Evolutionary conservation across 208 protist species (phyloP).

Genomic region (Trichomonas gallinae): DNA sequence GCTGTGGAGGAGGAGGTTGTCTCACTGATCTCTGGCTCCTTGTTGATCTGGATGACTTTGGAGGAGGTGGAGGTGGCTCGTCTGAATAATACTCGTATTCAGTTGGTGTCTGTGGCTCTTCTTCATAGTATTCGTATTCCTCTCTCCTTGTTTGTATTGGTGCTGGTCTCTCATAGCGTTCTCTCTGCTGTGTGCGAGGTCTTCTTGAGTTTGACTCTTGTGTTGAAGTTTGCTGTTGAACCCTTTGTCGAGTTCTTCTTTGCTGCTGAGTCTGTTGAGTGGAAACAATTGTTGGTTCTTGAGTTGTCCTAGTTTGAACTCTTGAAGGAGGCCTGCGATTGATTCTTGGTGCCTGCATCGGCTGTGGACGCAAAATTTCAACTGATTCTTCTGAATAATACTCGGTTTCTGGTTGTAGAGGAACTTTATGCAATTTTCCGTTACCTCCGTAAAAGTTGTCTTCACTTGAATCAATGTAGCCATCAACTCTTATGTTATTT

Average conservation of each 20-base stretch:
- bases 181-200: not conserved
- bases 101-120: not conserved
- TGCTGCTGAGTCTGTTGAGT: not conserved
- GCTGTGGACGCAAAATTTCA: not conserved
- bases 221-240: not conserved
- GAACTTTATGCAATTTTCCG: not conserved
- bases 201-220: too few species aligned
- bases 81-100: not conserved
- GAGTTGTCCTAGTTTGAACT: not conserved
- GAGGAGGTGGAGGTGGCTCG: not conserved
- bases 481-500: not conserved
- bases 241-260: not conserved
- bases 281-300: not conserved
- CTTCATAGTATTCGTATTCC: not conserved
- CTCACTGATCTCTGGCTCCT: not conserved
- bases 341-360: not conserved
- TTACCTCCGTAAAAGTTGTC: not conserved
- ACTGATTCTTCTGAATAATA: not conserved
- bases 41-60: not conserved
- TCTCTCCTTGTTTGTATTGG: not conserved
- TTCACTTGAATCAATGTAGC: not conserved
- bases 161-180: not conserved
- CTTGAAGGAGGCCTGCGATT: not conserved
- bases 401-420: not conserved
- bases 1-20: too few species aligned